A percentile compares a stretch with the other conserved stretches of the same genome.
Evolutionary conservation across 2,329 filamentous ascomycete genomes (phyloP).

Genomic region (Pseudogymnoascus sp.): DNA sequence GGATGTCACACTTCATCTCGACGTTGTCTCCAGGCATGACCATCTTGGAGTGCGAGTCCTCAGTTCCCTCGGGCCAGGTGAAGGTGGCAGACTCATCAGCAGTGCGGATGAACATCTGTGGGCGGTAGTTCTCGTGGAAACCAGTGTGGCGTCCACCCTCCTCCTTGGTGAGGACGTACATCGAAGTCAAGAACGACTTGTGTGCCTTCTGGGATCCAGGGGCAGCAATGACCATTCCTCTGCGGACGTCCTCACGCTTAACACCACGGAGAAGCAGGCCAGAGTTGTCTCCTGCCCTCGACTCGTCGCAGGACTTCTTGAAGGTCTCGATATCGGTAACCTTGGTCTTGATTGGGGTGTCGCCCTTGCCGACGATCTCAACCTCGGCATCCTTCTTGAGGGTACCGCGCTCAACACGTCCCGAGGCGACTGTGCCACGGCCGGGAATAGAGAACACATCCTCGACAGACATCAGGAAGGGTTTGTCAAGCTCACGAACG

Average conservation of each 20-base stretch:
- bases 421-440: constrained; percentile 92
- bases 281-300: constrained; percentile 94
- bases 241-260: constrained; percentile 86
- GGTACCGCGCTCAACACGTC: constrained; percentile 90
- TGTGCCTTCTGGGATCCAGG: constrained; percentile 81
- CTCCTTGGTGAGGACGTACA: constrained; percentile 96
- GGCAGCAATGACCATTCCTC: constrained; percentile 88
- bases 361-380: constrained; percentile 84
- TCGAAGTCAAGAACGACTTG: constrained; percentile 85
- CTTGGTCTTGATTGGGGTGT: constrained; percentile 87
- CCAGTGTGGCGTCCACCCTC: constrained; percentile 96
- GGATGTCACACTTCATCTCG: constrained; percentile 86
- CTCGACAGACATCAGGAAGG: constrained; percentile 98
- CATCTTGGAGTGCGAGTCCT: constrained; percentile 66
- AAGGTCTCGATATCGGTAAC: constrained; percentile 99
- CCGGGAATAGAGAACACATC: constrained; percentile 85
- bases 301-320: constrained; percentile 98
- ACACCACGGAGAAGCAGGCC: constrained; percentile 92
- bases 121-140: constrained; percentile 93
- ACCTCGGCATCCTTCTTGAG: constrained; percentile 93
- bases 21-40: constrained; percentile 99
- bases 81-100: constrained; percentile 74
- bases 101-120: constrained; percentile 92
- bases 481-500: constrained; percentile 89
- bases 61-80: constrained; percentile 77